phyloP scores from a whole-genome alignment of 2,329 filamentous ascomycete genomes.

The Fusarium begoniae region DNA sequence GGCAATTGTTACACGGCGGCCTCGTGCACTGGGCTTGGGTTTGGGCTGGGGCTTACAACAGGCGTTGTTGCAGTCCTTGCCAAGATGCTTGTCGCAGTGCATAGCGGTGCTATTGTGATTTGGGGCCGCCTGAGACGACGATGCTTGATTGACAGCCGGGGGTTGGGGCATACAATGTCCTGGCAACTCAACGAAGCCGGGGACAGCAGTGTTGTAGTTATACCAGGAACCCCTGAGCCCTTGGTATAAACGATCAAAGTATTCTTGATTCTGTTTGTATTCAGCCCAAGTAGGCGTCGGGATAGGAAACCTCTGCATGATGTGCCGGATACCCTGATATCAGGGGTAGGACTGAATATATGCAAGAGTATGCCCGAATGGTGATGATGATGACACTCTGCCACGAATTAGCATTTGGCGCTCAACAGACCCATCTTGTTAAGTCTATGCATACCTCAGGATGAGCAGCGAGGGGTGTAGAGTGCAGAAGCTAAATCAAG shows the following conservation, averaged over 20 bases:
- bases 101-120: neutral
- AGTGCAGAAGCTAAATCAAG: neutral
- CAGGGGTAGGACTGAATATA: neutral
- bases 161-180: neutral
- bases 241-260: neutral
- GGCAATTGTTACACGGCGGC: neutral
- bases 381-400: neutral
- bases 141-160: neutral
- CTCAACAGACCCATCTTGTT: neutral
- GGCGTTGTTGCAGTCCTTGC: neutral
- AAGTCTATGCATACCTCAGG: neutral
- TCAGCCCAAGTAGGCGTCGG: constrained; percentile 11
- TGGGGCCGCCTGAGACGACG: neutral
- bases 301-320: constrained; percentile 13
- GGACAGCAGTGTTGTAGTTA: neutral
- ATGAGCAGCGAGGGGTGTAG: neutral
- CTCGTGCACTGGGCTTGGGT: neutral
- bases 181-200: neutral
- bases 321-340: neutral
- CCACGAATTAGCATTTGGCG: neutral
- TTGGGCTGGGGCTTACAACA: neutral
- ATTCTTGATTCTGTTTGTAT: neutral
- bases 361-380: neutral
- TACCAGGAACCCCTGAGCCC: neutral
- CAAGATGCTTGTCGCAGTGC: neutral